These are phyloP conservation scores for Breynia disticha DNA, from an alignment of 441 rosid species.

Conservation along the genomic window DNA sequence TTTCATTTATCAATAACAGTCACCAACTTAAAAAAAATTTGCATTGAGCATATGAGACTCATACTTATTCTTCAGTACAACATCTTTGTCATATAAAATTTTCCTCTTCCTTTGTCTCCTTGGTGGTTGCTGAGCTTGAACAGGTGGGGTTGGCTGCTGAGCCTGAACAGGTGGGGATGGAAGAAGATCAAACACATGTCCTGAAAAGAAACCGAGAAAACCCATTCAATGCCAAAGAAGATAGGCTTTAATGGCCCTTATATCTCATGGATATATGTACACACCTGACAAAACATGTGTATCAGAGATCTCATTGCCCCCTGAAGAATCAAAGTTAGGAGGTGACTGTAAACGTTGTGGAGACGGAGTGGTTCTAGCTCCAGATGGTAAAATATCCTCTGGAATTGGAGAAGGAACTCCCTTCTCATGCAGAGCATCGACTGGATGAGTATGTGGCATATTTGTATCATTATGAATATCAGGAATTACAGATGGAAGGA, in stretches of 20 bases:
- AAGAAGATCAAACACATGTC: constrained; percentile 32
- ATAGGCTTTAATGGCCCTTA: neutral
- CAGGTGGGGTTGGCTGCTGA: constrained; percentile 49
- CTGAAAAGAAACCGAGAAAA: constrained; percentile 25
- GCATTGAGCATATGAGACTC: constrained; percentile 10
- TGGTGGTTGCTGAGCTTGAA: constrained; percentile 22
- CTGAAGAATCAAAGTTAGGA: constrained; percentile 27
- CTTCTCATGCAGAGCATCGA: constrained; percentile 28
- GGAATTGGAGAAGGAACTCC: constrained; percentile 27
- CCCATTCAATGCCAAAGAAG: neutral
- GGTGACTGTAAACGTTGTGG: constrained; percentile 39
- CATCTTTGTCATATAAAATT: constrained; percentile 38
- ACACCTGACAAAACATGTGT: constrained; percentile 30
- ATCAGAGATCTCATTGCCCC: constrained; percentile 18
- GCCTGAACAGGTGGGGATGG: constrained; percentile 49
- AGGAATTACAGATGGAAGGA: constrained; percentile 18
- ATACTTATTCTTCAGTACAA: constrained; percentile 65
- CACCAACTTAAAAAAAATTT: neutral
- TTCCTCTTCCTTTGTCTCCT: constrained; percentile 45
- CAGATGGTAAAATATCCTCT: constrained; percentile 31
- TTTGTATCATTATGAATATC: constrained; percentile 16
- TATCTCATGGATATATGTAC: constrained; percentile 20
- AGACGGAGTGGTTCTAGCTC: constrained; percentile 25
- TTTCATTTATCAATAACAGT: constrained; percentile 14
- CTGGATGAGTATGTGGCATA: constrained; percentile 18